Conservation (phyloP, 331 rosid species). For the Acacia pycnantha region DNA sequence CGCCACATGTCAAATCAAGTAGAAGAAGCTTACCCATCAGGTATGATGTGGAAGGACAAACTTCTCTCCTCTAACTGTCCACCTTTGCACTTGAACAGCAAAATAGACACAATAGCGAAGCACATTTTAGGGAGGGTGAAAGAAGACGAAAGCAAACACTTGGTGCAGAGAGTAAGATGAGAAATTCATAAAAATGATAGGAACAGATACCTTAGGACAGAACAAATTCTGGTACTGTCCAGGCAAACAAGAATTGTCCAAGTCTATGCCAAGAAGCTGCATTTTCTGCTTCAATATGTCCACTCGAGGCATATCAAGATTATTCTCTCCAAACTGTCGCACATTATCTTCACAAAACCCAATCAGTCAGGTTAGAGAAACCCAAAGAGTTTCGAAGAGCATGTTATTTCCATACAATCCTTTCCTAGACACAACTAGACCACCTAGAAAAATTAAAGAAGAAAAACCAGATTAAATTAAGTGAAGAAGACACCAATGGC, state of each 20-base stretch:
- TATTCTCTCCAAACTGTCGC: conserved; percentile 31
- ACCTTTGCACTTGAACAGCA: conserved; percentile 67
- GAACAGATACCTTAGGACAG: conserved; percentile 73
- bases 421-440: background rate
- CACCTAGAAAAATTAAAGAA: background rate
- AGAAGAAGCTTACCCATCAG: conserved; percentile 48
- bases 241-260: conserved; percentile 56
- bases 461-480: background rate
- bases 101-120: conserved; percentile 28
- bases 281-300: conserved; percentile 58
- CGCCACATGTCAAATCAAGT: conserved; percentile 12
- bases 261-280: conserved; percentile 63
- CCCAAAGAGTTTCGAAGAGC: background rate
- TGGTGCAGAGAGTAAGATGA: background rate
- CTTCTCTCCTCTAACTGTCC: conserved; percentile 81
- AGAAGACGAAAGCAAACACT: conserved; percentile 12
- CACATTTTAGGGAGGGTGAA: conserved; percentile 3
- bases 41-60: conserved; percentile 74
- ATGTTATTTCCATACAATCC: background rate
- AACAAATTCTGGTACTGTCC: conserved; percentile 56
- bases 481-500: background rate
- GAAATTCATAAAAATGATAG: background rate
- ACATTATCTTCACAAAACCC: conserved; percentile 34
- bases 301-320: conserved; percentile 35
- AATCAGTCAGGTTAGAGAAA: conserved; percentile 24